phyloP scores from a whole-genome alignment of 2,329 filamentous ascomycete genomes.

The Trichoderma oligosporum region DNA sequence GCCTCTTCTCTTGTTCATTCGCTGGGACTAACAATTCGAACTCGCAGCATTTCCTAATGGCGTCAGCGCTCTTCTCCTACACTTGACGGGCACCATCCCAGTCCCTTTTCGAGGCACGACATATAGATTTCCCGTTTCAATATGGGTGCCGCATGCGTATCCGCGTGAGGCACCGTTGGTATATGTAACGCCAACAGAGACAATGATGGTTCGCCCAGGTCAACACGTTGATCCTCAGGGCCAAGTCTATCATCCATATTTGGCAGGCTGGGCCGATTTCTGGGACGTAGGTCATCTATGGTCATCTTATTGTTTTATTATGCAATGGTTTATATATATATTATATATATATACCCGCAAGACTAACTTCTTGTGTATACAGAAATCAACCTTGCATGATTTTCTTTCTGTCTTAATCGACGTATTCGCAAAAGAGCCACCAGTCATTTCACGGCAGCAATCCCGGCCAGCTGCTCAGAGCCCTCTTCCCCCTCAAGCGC shows the following conservation, averaged over 20 bases:
- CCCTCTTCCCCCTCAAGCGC: slow-evolving; percentile 37
- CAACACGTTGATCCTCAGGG: slow-evolving; percentile 95
- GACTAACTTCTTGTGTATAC: slow-evolving; percentile 15
- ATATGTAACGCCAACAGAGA: slow-evolving; percentile 83
- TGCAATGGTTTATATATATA: background rate
- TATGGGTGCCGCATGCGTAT: slow-evolving; percentile 93
- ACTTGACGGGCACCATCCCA: slow-evolving; percentile 83
- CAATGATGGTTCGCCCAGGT: slow-evolving; percentile 84
- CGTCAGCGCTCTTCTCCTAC: slow-evolving; percentile 77
- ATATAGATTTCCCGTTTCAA: slow-evolving; percentile 84
- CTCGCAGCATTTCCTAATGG: slow-evolving; percentile 80
- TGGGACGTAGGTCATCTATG: slow-evolving; percentile 71
- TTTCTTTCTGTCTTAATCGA: slow-evolving; percentile 79
- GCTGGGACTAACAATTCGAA: slow-evolving; percentile 15
- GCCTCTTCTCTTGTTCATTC: background rate
- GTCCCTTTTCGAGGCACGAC: slow-evolving; percentile 82
- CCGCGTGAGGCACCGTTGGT: slow-evolving; percentile 79
- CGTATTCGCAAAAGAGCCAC: slow-evolving; percentile 91
- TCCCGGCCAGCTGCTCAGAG: slow-evolving; percentile 37
- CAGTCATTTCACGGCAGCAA: slow-evolving; percentile 71
- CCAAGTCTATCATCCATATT: slow-evolving; percentile 90
- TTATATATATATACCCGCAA: no score
- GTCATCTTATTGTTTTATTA: background rate
- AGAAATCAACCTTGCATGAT: slow-evolving; percentile 81
- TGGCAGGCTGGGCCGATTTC: slow-evolving; percentile 82